Evolutionary conservation across 2,329 filamentous ascomycete genomes (phyloP).

Genomic region (Trichoderma sp.): DNA sequence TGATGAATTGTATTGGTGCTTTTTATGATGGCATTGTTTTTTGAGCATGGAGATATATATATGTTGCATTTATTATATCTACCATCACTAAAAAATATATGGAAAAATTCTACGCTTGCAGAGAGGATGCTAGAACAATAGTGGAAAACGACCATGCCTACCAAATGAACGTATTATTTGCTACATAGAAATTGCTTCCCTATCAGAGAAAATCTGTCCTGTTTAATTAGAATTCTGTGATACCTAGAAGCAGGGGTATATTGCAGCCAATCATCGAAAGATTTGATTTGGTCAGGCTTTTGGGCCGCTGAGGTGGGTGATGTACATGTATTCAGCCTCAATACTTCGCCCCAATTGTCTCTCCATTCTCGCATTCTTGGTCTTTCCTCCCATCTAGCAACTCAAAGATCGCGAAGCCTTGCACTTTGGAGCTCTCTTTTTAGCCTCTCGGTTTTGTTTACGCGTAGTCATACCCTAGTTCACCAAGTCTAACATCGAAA

Average conservation of each 20-base stretch:
- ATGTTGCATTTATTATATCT: too few relatives aligned
- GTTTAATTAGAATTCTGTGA: not conserved
- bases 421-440: not conserved
- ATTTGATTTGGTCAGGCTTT: not conserved
- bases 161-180: not conserved
- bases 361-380: not conserved
- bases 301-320: not conserved
- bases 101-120: too few relatives aligned
- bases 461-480: too few relatives aligned
- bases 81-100: too few relatives aligned
- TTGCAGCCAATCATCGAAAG: not conserved
- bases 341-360: not conserved
- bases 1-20: too few relatives aligned
- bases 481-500: not conserved
- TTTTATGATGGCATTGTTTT: too few relatives aligned
- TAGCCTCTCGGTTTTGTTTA: not conserved
- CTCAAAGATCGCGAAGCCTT: not conserved
- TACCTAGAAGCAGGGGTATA: not conserved
- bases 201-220: not conserved
- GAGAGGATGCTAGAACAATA: too few relatives aligned
- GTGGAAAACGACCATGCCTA: too few relatives aligned
- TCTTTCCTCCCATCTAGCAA: not conserved
- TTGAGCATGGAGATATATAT: too few relatives aligned
- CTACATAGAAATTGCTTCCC: fast-evolving
- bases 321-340: not conserved